Percentiles rank a stretch among this genome's conserved stretches.
These are phyloP conservation scores for Fusarium napiforme DNA, from an alignment of 2,329 filamentous ascomycete genomes.

Conservation along the genomic window DNA sequence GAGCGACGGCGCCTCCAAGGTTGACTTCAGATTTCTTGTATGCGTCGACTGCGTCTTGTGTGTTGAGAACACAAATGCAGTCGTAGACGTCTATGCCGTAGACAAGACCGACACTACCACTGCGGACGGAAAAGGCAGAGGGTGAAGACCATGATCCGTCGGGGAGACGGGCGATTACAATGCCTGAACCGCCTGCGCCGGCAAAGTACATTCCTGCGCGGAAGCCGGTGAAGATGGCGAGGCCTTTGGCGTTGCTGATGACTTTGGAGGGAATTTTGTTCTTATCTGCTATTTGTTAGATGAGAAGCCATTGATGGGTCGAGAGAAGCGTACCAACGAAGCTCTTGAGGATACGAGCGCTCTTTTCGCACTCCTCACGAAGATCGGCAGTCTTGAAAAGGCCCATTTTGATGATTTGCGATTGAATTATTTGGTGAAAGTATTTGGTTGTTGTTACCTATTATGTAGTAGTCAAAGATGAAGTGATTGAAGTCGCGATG, in stretches of 20 bases:
- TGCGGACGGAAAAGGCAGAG: conserved; percentile 15
- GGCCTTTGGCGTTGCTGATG: conserved; percentile 7
- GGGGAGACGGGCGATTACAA: neutral
- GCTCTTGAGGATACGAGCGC: neutral
- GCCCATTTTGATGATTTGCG: neutral
- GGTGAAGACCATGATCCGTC: neutral
- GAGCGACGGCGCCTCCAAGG: neutral
- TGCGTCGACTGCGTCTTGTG: neutral
- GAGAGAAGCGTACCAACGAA: neutral
- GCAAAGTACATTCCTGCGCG: conserved; percentile 21
- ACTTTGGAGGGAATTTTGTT: neutral
- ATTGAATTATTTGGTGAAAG: no score
- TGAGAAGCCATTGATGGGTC: no score
- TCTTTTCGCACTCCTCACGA: conserved; percentile 8
- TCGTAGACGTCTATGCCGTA: conserved; percentile 17
- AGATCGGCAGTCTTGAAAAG: conserved; percentile 1
- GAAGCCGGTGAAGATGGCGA: conserved; percentile 10
- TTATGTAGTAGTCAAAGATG: neutral
- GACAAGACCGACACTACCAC: conserved; percentile 12
- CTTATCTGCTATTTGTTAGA: neutral
- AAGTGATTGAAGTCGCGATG: rapidly evolving
- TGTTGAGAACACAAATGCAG: conserved; percentile 11
- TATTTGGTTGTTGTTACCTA: no score
- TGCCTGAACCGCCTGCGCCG: conserved; percentile 4
- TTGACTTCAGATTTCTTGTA: conserved; percentile 9